Conservation (phyloP, 2,329 filamentous ascomycete species). For the Dactylellina sp. region DNA sequence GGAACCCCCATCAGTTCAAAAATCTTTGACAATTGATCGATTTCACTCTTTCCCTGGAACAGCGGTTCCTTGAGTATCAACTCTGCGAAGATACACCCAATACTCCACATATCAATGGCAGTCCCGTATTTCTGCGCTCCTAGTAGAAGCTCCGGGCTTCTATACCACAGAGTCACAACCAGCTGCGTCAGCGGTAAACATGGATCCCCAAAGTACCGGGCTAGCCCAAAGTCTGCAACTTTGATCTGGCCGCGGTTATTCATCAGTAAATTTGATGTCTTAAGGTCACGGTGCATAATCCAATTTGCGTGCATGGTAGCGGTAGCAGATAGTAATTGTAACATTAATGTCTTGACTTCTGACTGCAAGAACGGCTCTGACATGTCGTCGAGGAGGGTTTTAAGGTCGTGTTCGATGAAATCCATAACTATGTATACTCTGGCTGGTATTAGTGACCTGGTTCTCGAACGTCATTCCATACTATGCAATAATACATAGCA, state of each 20-base stretch:
- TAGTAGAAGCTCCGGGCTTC: conserved; percentile 87
- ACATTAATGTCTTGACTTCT: conserved; percentile 89
- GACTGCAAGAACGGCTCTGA: conserved; percentile 90
- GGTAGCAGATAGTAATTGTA: conserved; percentile 83
- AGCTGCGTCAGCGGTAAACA: conserved; percentile 82
- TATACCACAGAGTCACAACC: conserved; percentile 97
- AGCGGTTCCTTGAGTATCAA: conserved; percentile 84
- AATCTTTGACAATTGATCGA: conserved; percentile 86
- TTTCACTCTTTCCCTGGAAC: conserved; percentile 89
- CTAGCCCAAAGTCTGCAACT: conserved; percentile 98
- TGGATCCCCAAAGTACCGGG: conserved; percentile 85
- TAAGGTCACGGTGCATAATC: conserved; percentile 94
- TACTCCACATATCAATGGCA: conserved; percentile 92
- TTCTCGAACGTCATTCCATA: conserved; percentile 63
- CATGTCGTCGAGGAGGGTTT: conserved; percentile 93
- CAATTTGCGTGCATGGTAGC: conserved; percentile 87
- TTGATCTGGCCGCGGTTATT: conserved; percentile 95
- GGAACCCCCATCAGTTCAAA: conserved; percentile 91
- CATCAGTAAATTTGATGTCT: conserved; percentile 92
- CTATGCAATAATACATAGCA: not conserved
- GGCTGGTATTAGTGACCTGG: conserved; percentile 61
- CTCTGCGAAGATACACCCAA: conserved; percentile 96
- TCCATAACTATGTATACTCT: conserved; percentile 95
- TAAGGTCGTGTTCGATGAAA: conserved; percentile 96
- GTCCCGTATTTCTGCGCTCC: conserved; percentile 80